Evolutionary conservation across 192 early-diverging fungal species (phyloP).

Genomic region (Ambispora gerdemannii): DNA sequence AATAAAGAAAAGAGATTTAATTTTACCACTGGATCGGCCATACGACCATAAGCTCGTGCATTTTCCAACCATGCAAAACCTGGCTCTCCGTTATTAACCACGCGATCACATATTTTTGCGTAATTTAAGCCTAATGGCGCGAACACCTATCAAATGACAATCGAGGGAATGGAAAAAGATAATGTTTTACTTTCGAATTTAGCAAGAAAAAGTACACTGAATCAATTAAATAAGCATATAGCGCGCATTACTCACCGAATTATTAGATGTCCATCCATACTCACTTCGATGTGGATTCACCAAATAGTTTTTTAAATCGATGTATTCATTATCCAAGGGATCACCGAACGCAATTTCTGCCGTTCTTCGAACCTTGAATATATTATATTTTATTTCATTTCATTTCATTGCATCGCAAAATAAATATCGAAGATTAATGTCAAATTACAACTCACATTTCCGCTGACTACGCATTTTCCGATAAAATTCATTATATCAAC

Average conservation of each 20-base stretch:
- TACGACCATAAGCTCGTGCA: constrained; percentile 38
- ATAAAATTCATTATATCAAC: constrained; percentile 55
- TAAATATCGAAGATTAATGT: too few species aligned
- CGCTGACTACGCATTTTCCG: constrained; percentile 49
- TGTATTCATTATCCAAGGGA: constrained; percentile 39
- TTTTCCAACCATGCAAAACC: constrained; percentile 51
- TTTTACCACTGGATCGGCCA: constrained; percentile 33
- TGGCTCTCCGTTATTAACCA: constrained; percentile 46
- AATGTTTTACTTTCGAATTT: neutral
- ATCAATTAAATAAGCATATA: neutral
- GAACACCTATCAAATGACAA: constrained; percentile 42
- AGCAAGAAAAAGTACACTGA: neutral
- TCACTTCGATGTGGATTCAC: constrained; percentile 44
- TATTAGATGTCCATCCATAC: constrained; percentile 52
- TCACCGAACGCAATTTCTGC: constrained; percentile 54
- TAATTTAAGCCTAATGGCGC: constrained; percentile 46
- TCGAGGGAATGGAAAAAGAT: too few species aligned
- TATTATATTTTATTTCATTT: too few species aligned
- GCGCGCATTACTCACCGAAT: constrained; percentile 42
- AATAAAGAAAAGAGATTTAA: neutral
- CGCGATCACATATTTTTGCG: constrained; percentile 30
- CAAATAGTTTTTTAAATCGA: constrained; percentile 51
- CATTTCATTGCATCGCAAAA: too few species aligned
- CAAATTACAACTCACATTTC: constrained; percentile 36
- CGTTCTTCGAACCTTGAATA: constrained; percentile 40